Conservation (phyloP, 208 protist species). For the Wallacemonas collosoma region DNA sequence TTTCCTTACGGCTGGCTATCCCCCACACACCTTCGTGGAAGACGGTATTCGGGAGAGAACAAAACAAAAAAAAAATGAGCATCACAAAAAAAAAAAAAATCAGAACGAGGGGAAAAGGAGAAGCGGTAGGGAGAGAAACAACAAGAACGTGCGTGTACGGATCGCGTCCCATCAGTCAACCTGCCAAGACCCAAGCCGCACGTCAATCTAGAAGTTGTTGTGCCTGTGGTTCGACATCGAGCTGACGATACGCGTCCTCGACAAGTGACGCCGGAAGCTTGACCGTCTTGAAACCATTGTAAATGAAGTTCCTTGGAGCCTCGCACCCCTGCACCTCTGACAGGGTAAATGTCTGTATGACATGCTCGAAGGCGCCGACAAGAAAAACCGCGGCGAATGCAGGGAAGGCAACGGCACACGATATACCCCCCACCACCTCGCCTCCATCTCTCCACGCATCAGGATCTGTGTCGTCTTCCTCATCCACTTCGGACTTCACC, state of each 20-base stretch:
- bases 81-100: too few relatives aligned
- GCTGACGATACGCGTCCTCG: slow-evolving; percentile 31
- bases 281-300: slow-evolving; percentile 81
- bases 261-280: slow-evolving; percentile 35
- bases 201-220: too few relatives aligned
- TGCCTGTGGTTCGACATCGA: slow-evolving; percentile 4
- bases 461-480: slow-evolving; percentile 6
- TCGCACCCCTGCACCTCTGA: slow-evolving; percentile 72
- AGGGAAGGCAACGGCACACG: slow-evolving; percentile 59
- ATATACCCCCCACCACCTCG: slow-evolving; percentile 45
- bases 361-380: slow-evolving; percentile 69
- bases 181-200: too few relatives aligned
- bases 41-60: too few relatives aligned
- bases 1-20: too few relatives aligned
- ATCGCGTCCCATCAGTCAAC: too few relatives aligned
- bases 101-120: too few relatives aligned
- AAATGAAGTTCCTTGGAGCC: slow-evolving; percentile 64
- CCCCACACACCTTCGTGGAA: too few relatives aligned
- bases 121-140: too few relatives aligned
- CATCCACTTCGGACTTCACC: background rate
- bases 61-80: too few relatives aligned
- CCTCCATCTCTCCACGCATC: slow-evolving; percentile 16
- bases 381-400: slow-evolving; percentile 68
- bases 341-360: slow-evolving; percentile 67
- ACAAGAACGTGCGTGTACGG: too few relatives aligned